Base-by-base conservation (phyloP, 306 rosid species). In the Abrus pulchellus region DNA sequence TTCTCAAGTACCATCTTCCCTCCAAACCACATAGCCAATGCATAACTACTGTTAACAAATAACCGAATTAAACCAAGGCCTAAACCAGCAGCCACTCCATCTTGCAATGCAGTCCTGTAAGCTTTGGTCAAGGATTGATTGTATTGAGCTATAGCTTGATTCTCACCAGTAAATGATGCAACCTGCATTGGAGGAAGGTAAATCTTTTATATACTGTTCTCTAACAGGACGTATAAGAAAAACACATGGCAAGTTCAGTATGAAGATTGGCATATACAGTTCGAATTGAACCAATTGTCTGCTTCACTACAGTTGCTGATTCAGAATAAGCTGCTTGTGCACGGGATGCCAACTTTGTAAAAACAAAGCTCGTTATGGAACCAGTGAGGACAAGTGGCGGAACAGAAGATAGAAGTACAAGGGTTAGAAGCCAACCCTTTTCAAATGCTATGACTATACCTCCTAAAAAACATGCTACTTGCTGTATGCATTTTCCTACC, bases 401-500 rank as follows among this genome's bases (percentile, higher is more conserved):
- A 64, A 92, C 72, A 34, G 85, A 76, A 12, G 93, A 79, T 84
- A 90, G 71, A 89, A 92, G 85, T 70, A 92, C 95, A 43, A 92
- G 88, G 48, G 93, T 70, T 52, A 90, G 89, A 78, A 89, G 92
- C 97, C 97, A 89, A 27, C 97, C 97, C 87, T 85, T 85, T 81
- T 80, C 32, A 73, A 92, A 89, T 63, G 92, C 97, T 75, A 92
- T 77, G 12, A 78, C 50, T 75, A 90, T 80, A 28, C 97, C 93
- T 70, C 90, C 97, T 1, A 85, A 11, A 84, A 92, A 90, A 7
- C 87, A 75, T 13, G 89, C 30, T 56, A 84, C 20, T 4, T 85
- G 75, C 41, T 92, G 95, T 79, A 89, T 49, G 81, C 87, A 80
- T 54, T 86, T 86, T 50, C 95, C 97, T 68, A 90, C 97, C 97